Evolutionary conservation across 2,329 filamentous ascomycete genomes (phyloP).

Genomic region (Corynespora cassiicola): DNA sequence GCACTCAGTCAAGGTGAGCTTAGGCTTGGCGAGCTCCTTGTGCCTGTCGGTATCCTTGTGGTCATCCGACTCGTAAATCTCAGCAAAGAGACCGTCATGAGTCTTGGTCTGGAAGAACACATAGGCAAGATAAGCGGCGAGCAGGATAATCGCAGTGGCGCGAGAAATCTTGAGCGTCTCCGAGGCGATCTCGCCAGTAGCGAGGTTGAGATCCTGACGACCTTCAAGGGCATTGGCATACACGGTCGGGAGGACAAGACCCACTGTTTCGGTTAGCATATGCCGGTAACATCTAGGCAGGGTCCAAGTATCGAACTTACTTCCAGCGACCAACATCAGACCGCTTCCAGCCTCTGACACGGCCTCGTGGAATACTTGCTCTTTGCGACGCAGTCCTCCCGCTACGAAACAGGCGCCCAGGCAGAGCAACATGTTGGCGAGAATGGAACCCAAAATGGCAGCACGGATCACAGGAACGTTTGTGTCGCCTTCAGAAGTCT

Average conservation of each 20-base stretch:
- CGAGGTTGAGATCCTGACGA: slow-evolving; percentile 43
- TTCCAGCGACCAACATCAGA: slow-evolving; percentile 77
- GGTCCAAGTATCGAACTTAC: slow-evolving; percentile 33
- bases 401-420: slow-evolving; percentile 81
- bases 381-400: slow-evolving; percentile 72
- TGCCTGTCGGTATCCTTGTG: slow-evolving; percentile 68
- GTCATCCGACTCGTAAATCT: slow-evolving; percentile 75
- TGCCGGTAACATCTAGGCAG: no score
- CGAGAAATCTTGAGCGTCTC: slow-evolving; percentile 72
- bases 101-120: slow-evolving; percentile 77
- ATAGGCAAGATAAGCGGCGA: slow-evolving; percentile 67
- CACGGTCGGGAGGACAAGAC: slow-evolving; percentile 55
- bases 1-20: slow-evolving; percentile 78
- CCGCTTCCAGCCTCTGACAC: slow-evolving; percentile 82
- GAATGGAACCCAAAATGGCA: slow-evolving; percentile 81
- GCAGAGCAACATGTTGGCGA: slow-evolving; percentile 83
- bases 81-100: slow-evolving; percentile 78
- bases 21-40: slow-evolving; percentile 66
- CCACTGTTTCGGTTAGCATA: slow-evolving; percentile 45
- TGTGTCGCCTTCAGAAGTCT: slow-evolving; percentile 47
- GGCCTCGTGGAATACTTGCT: slow-evolving; percentile 75
- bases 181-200: slow-evolving; percentile 62
- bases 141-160: slow-evolving; percentile 72
- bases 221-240: slow-evolving; percentile 58
- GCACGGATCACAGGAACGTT: slow-evolving; percentile 77